phyloP scores from a whole-genome alignment of 176 grass and related monocot genomes.

The Carex kokanica region DNA sequence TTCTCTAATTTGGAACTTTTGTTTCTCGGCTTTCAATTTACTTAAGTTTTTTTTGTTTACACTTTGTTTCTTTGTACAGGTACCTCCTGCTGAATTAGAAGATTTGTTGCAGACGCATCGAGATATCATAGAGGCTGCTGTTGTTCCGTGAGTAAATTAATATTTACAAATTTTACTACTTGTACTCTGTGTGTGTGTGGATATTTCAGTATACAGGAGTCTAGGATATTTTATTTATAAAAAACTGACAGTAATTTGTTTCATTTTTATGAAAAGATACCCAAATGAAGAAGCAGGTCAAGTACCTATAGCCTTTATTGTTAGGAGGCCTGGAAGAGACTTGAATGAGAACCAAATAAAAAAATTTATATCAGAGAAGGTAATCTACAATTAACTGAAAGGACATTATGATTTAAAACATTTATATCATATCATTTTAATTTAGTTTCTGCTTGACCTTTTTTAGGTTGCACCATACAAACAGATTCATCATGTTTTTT shows the following conservation, averaged over 20 bases:
- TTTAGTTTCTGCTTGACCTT: not conserved
- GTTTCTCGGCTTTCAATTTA: not conserved
- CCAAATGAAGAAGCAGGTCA: slow-evolving; percentile 46
- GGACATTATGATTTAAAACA: not conserved
- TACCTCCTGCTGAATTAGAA: slow-evolving; percentile 47
- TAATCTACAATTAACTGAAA: not conserved
- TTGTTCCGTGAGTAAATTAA: slow-evolving; percentile 37
- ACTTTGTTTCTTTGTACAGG: slow-evolving; percentile 17
- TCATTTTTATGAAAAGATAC: slow-evolving; percentile 26
- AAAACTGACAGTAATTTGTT: not conserved
- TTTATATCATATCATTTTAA: not conserved
- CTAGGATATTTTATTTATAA: not conserved
- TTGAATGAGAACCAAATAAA: slow-evolving; percentile 31
- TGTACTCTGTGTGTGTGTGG: not conserved
- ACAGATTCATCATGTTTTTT: not conserved
- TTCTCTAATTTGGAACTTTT: not conserved
- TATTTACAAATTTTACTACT: not conserved
- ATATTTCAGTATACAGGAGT: not conserved
- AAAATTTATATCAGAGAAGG: slow-evolving; percentile 37
- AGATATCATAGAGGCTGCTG: slow-evolving; percentile 35
- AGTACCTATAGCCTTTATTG: slow-evolving; percentile 36
- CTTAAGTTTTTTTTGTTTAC: not conserved
- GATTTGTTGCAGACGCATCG: slow-evolving; percentile 26
- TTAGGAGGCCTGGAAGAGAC: slow-evolving; percentile 14
- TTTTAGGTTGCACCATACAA: slow-evolving; percentile 5